Evolutionary conservation across 176 grass and related monocot species (phyloP), one percentile per base, ranked within the genome.

Genomic region (Alloteropsis semialata): DNA sequence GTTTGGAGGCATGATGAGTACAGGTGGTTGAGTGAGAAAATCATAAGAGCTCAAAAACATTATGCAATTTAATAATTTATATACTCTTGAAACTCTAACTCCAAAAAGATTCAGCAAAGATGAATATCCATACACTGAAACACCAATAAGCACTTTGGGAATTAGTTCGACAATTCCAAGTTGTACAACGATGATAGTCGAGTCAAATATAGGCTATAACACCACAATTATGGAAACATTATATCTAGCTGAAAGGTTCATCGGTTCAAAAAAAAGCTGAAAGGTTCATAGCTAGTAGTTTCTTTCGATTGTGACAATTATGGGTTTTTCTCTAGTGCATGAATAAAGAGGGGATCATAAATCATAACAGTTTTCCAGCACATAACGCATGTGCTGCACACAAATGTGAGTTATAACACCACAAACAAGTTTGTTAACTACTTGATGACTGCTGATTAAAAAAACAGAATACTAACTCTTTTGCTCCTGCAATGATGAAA

Each of bases 401-500:
- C 39, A 75, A 29, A 37, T 30, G 39, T 79, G 22, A 65, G 48
- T 84, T 65, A 36, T 72, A 87, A 76, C 24, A 66, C 50, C 1
- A 71, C 8, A 46, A 41, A 69, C 18, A 61, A 65, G 0, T 33
- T 22, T 13, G 60, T 37, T 69, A 61, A 58, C 33, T 55, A 57
- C 62, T 64, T 8, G 15, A 65, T 6, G 6, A 58, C 19, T 81
- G 22, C 25, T 73, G 8, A 69, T 37, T 30, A 58, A 72, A 64
- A 7, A 77, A 67, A 76, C 3, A 88, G 48, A 81, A 34, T 38
- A 82, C 81, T 77, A 75, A 89, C 87, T 85, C 54, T 89, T 91
- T 84, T 50, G 89, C 92, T 82, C 86, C 88, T 55, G 83, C 67
- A 63, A 94, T 83, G 18, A 89, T 74, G 74, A 94, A 87, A 80